A percentile compares a stretch with the other conserved stretches of the same genome.
Conservation (phyloP, 331 rosid species). For the Ulmus americana region DNA sequence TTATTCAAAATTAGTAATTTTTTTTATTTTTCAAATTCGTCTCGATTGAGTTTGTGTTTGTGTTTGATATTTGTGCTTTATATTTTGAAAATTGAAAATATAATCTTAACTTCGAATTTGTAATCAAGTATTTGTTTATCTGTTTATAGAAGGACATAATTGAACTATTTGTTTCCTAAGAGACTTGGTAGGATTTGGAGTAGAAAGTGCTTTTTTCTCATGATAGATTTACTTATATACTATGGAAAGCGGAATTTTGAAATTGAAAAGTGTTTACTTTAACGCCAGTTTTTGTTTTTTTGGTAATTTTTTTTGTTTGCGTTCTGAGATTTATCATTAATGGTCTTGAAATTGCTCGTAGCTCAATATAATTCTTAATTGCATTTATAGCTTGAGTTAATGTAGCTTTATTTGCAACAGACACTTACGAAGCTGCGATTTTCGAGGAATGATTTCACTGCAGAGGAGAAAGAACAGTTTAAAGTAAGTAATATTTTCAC, state of each 20-base stretch:
- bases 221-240: slow-evolving; percentile 1
- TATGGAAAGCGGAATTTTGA: background rate
- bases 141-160: background rate
- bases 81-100: background rate
- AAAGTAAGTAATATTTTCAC: slow-evolving; percentile 43
- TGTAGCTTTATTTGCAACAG: slow-evolving; percentile 36
- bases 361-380: background rate
- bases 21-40: background rate
- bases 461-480: slow-evolving; percentile 53
- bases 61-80: background rate
- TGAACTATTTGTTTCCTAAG: background rate
- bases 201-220: background rate
- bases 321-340: background rate
- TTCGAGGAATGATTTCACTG: slow-evolving; percentile 56
- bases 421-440: slow-evolving; percentile 88
- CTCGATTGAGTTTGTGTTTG: background rate
- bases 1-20: background rate
- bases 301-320: background rate
- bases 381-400: background rate
- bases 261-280: background rate
- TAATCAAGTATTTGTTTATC: background rate
- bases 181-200: background rate
- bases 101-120: background rate
- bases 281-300: background rate
- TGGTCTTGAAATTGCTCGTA: background rate